Evolutionary conservation across 768 basidiomycete genomes (phyloP).

Genomic region (Hericium alpestre): DNA sequence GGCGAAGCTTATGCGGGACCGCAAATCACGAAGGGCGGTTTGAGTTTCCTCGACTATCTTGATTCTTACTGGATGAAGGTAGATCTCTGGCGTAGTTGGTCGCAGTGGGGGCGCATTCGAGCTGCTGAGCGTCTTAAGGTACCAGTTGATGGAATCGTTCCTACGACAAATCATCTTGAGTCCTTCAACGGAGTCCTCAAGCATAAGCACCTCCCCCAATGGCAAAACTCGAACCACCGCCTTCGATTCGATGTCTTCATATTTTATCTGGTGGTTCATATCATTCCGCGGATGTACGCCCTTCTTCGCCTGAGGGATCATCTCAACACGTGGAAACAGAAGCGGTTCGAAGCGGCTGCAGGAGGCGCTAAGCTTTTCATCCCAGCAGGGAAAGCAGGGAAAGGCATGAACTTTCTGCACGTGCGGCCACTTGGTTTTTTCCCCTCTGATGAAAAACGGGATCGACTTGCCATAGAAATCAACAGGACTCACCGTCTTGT

Average conservation of each 20-base stretch:
- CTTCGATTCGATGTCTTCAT: slow-evolving; percentile 23
- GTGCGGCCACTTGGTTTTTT: not conserved
- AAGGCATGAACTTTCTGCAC: not conserved
- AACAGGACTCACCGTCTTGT: not conserved
- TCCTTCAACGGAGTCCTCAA: slow-evolving; percentile 29
- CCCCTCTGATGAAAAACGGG: not conserved
- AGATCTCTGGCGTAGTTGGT: no score
- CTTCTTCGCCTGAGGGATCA: not conserved
- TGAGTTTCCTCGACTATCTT: no score
- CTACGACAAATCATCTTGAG: slow-evolving; percentile 32
- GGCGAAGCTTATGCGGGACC: no score
- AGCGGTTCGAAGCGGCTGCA: no score
- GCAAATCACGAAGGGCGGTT: no score
- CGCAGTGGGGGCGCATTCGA: no score
- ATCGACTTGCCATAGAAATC: not conserved
- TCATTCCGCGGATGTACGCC: slow-evolving; percentile 16
- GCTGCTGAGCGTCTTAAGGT: not conserved
- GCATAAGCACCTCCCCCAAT: slow-evolving; percentile 18
- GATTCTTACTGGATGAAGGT: no score
- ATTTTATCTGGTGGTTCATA: slow-evolving; percentile 8
- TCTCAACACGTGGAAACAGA: not conserved
- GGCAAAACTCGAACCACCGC: slow-evolving; percentile 19
- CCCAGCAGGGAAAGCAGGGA: no score
- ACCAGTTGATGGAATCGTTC: slow-evolving; percentile 20
- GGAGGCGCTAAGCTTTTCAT: not conserved